Conservation (phyloP, 2,329 filamentous ascomycete species). For the Hypoxylon sp. region DNA sequence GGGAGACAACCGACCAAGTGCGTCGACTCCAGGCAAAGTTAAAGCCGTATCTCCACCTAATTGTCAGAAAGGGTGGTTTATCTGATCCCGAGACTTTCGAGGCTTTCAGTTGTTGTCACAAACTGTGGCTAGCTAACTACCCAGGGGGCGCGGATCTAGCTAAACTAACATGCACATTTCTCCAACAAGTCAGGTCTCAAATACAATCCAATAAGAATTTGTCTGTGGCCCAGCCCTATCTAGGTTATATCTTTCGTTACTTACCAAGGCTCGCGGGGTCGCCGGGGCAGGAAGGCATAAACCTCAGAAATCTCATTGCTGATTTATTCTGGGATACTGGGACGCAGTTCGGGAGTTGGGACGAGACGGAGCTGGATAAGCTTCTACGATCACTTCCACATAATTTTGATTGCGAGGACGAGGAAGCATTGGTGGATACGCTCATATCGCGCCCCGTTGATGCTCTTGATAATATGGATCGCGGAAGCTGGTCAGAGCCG, state of each 20-base stretch:
- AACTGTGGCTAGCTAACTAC: constrained; percentile 51
- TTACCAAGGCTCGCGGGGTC: constrained; percentile 49
- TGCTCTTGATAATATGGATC: constrained; percentile 45
- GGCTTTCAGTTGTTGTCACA: constrained; percentile 52
- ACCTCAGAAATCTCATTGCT: constrained; percentile 45
- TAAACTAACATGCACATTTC: constrained; percentile 46
- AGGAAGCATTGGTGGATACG: constrained; percentile 50
- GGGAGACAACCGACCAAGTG: constrained; percentile 48
- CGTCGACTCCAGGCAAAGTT: constrained; percentile 49
- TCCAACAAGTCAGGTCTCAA: constrained; percentile 45
- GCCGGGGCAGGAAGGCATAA: constrained; percentile 42
- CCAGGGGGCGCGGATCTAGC: constrained; percentile 49
- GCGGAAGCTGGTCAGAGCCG: constrained; percentile 49
- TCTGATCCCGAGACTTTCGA: constrained; percentile 49
- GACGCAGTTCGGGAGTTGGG: constrained; percentile 25
- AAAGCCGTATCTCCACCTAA: constrained; percentile 46
- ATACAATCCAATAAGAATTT: constrained; percentile 37
- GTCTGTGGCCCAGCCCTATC: constrained; percentile 38
- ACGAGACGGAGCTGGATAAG: constrained; percentile 27
- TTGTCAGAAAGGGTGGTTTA: constrained; percentile 49
- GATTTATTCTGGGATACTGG: constrained; percentile 46
- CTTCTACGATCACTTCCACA: constrained; percentile 44
- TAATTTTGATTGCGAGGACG: constrained; percentile 49
- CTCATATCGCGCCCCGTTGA: constrained; percentile 50
- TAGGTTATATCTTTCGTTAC: constrained; percentile 48